A percentile compares a stretch with the other conserved stretches of the same genome.
Conservation (phyloP, 1,284 basidiomycete species). For the Malassezia obtusa region DNA sequence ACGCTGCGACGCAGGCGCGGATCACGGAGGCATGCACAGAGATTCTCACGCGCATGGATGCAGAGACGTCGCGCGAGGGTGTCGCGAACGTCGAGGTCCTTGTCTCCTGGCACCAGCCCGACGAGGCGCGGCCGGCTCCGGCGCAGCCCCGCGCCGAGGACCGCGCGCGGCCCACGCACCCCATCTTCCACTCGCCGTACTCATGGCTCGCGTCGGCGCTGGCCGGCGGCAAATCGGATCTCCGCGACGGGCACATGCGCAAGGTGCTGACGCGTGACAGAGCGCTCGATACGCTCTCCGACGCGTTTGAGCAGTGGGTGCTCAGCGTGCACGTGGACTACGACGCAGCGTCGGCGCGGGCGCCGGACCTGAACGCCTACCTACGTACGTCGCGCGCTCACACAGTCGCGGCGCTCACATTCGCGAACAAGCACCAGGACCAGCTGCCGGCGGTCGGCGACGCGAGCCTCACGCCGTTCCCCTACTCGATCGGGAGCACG, state of each 20-base stretch:
- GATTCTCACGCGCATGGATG: not conserved
- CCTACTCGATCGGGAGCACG: constrained; percentile 10
- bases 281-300: not conserved
- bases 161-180: not conserved
- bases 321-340: constrained; percentile 9
- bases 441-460: constrained; percentile 6
- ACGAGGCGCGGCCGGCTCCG: not conserved
- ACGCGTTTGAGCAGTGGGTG: constrained; percentile 15
- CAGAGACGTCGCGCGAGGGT: not conserved
- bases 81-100: constrained; percentile 6
- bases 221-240: not conserved
- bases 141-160: not conserved
- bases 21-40: not conserved
- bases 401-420: constrained; percentile 9
- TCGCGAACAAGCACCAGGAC: constrained; percentile 12
- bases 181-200: constrained; percentile 17
- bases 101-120: constrained; percentile 7
- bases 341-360: not conserved
- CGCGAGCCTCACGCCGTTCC: constrained; percentile 12
- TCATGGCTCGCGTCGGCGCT: constrained; percentile 15
- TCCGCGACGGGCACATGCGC: not conserved
- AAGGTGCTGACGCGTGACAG: not conserved
- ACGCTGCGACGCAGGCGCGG: not conserved
- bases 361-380: not conserved
- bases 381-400: not conserved